Base-by-base conservation (phyloP, 441 rosid species). In the Syzygium malaccense region DNA sequence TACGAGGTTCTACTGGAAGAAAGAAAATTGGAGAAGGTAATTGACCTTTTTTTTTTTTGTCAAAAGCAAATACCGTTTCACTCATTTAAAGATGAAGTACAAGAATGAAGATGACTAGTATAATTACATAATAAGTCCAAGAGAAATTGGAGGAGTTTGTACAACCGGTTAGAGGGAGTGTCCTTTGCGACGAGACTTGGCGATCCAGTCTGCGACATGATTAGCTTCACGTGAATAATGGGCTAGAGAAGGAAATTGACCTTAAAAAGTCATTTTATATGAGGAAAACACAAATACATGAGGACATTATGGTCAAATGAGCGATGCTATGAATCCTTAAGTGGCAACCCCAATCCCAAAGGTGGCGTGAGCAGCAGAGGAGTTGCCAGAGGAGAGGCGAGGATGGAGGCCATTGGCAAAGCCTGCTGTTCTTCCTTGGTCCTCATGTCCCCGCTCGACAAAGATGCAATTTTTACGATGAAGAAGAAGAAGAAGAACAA, bases 401-500 rank as follows among this genome's bases (percentile, higher is more conserved):
- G 79, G n/a, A 94, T 95, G 95, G 91, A 49, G 33, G 89, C 86
- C 25, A 33, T 89, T 62, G 88, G 53, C 48, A 89, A 87, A 87
- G 87, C 85, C 90, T 57, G 90, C 89, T 66, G 91, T 55, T 93
- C 93, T 75, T 88, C 92, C 1, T 56, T 71, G 4, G 85, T 91
- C 85, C 33, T 89, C 53, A 64, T n/a, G 86, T 10, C 3, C 41
- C 18, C 48, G 23, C 26, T 64, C 48, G 23, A 28, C 26, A 60
- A 30, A 57, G 37, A 32, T 66, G 66, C 54, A 4, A 28, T 28
- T 32, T 49, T 86, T 13, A 75, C n/a, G 83, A 41, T 13, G 51
- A 60, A 2, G 25, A 86, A 11, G 28, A 48, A 64, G 51, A 45
- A 12, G 23, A 86, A 49, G 26, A 48, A 86, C 23, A 28, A 19